A percentile compares a stretch with the other conserved stretches of the same genome.
Evolutionary conservation across 331 rosid genomes (phyloP).

Genomic region (Pyrus hybrid): DNA sequence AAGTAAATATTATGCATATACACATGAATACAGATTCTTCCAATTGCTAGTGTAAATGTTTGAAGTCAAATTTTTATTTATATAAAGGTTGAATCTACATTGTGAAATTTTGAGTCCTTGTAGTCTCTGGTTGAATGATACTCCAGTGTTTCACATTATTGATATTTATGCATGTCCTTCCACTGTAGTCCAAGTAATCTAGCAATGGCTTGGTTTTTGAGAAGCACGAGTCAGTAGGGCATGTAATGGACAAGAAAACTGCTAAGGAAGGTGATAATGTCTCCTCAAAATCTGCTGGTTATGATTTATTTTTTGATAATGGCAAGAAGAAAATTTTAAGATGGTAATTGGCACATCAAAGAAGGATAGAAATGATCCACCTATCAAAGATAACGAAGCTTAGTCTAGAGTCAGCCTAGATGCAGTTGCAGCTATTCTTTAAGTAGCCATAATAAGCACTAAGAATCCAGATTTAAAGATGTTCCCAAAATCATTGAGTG

Average conservation of each 20-base stretch:
- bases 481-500: constrained; percentile 33
- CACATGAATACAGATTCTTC: no score
- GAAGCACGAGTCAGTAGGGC: constrained; percentile 31
- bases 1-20: no score
- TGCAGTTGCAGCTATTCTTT: constrained; percentile 77
- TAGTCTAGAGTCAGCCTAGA: constrained; percentile 35
- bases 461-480: constrained; percentile 45
- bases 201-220: constrained; percentile 34
- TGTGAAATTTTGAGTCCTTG: not conserved
- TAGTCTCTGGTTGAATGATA: not conserved
- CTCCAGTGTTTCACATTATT: not conserved
- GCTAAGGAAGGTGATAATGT: constrained; percentile 30
- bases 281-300: constrained; percentile 33
- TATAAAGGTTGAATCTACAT: not conserved
- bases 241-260: constrained; percentile 31
- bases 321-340: constrained; percentile 66
- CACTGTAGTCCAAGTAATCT: constrained; percentile 35
- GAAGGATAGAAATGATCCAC: constrained; percentile 51
- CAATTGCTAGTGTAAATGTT: no score
- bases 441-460: constrained; percentile 70
- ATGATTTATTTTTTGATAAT: constrained; percentile 37
- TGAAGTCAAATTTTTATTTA: no score
- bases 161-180: constrained; percentile 1
- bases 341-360: constrained; percentile 55
- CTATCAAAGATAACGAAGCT: constrained; percentile 29